Percentiles rank a stretch among this genome's conserved stretches.
These are phyloP conservation scores for Cladosporium sphaerospermum DNA, from an alignment of 2,329 filamentous ascomycete genomes.

Conservation along the genomic window DNA sequence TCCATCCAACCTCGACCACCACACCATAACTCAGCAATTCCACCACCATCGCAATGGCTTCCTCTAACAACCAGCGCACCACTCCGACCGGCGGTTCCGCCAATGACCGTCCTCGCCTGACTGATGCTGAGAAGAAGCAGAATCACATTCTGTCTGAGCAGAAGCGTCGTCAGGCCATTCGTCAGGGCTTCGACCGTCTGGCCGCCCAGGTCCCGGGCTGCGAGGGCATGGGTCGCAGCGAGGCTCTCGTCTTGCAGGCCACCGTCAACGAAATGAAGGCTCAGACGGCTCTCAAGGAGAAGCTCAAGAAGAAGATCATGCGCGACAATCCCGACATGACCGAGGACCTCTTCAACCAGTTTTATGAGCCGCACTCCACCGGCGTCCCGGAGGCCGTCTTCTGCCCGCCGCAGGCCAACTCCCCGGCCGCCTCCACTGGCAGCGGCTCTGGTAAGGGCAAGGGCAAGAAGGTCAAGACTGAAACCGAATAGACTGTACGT, in stretches of 20 bases:
- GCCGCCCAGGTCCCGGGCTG: conserved; percentile 75
- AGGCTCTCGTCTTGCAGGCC: conserved; percentile 69
- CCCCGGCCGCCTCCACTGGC: neutral
- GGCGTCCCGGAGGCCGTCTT: neutral
- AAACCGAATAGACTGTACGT: conserved; percentile 1
- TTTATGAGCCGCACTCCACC: conserved; percentile 23
- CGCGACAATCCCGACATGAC: neutral
- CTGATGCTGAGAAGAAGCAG: conserved; percentile 65
- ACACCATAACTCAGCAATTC: neutral
- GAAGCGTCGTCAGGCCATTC: conserved; percentile 66
- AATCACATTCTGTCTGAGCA: conserved; percentile 66
- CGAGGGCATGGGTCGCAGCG: conserved; percentile 75
- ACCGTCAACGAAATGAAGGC: conserved; percentile 31
- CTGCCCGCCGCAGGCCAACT: neutral
- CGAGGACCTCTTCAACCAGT: neutral
- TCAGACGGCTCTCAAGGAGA: conserved; percentile 1
- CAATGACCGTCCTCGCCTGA: conserved; percentile 47
- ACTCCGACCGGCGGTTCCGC: conserved; percentile 4
- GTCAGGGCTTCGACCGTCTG: conserved; percentile 75
- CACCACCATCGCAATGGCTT: conserved; percentile 4
- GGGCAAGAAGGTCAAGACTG: conserved; percentile 1
- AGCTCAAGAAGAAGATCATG: conserved; percentile 2
- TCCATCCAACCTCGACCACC: neutral
- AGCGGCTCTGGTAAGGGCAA: neutral
- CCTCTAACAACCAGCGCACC: neutral